phyloP scores from a whole-genome alignment of 164 flowering plant genomes.

The Hamamelis virginiana region DNA sequence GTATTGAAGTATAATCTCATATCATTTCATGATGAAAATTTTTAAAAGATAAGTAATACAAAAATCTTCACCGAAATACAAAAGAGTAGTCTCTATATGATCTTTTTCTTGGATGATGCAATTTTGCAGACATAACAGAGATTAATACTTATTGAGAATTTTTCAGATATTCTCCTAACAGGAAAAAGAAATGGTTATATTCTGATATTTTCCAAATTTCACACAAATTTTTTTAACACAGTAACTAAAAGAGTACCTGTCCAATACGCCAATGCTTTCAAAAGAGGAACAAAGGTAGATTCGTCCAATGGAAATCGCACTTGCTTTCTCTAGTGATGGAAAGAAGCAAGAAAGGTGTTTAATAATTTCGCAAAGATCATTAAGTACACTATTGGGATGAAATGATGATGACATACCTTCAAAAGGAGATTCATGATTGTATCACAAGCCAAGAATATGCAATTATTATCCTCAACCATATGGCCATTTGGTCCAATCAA shows the following conservation, averaged over 20 bases:
- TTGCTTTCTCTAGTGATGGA: constrained; percentile 49
- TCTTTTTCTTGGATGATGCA: too few relatives aligned
- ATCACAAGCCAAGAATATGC: constrained; percentile 85
- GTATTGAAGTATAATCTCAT: too few relatives aligned
- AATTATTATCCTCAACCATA: constrained; percentile 40
- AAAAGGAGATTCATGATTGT: constrained; percentile 74
- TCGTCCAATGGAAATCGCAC: constrained; percentile 41
- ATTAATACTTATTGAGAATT: background rate
- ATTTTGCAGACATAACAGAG: background rate
- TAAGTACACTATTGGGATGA: background rate
- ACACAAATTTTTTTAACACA: background rate
- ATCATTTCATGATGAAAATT: too few relatives aligned
- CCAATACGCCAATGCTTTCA: constrained; percentile 64
- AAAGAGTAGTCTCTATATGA: too few relatives aligned
- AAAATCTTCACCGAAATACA: too few relatives aligned
- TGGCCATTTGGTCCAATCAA: constrained; percentile 34
- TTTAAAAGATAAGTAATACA: too few relatives aligned
- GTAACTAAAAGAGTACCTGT: constrained; percentile 45
- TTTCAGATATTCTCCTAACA: background rate
- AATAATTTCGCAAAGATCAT: background rate
- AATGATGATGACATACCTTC: constrained; percentile 38
- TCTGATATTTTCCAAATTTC: background rate
- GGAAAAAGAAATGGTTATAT: background rate
- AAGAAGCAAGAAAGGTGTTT: background rate
- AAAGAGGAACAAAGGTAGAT: constrained; percentile 40